Percentiles rank a stretch among this genome's conserved stretches.
Evolutionary conservation across 169 alveolate genomes (phyloP).

Genomic region (Plasmodium fragile): DNA sequence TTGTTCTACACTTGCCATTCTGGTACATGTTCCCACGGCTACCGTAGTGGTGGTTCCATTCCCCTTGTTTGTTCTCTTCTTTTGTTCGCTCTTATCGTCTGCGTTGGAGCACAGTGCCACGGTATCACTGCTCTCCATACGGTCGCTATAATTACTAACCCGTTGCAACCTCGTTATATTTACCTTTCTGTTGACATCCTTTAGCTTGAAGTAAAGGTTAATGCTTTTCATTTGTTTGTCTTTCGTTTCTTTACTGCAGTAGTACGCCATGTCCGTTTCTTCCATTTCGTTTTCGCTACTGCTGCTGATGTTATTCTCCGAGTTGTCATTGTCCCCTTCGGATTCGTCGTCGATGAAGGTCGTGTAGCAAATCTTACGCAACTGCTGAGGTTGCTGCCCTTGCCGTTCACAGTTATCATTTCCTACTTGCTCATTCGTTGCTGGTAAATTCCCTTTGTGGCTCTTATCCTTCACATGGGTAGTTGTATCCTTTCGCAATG

Average conservation of each 20-base stretch:
- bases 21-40: conserved; percentile 8
- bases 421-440: neutral
- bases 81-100: conserved; percentile 2
- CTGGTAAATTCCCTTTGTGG: neutral
- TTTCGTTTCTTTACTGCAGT: neutral
- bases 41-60: conserved; percentile 32
- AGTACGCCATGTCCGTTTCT: neutral
- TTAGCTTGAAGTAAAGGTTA: conserved; percentile 40
- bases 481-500: neutral
- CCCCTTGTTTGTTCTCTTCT: conserved; percentile 12
- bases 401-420: neutral
- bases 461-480: neutral
- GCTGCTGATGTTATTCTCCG: neutral
- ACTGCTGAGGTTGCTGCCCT: neutral
- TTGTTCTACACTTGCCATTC: conserved; percentile 33
- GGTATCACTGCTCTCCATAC: neutral
- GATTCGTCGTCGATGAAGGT: conserved; percentile 14
- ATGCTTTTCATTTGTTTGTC: conserved; percentile 19
- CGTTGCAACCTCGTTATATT: conserved; percentile 25
- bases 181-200: conserved; percentile 7
- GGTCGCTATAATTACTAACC: neutral
- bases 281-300: neutral
- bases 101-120: neutral
- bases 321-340: conserved; percentile 1
- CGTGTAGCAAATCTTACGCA: neutral